phyloP scores from a whole-genome alignment of 257 asterid genomes.

The Gardenia jasminoides region DNA sequence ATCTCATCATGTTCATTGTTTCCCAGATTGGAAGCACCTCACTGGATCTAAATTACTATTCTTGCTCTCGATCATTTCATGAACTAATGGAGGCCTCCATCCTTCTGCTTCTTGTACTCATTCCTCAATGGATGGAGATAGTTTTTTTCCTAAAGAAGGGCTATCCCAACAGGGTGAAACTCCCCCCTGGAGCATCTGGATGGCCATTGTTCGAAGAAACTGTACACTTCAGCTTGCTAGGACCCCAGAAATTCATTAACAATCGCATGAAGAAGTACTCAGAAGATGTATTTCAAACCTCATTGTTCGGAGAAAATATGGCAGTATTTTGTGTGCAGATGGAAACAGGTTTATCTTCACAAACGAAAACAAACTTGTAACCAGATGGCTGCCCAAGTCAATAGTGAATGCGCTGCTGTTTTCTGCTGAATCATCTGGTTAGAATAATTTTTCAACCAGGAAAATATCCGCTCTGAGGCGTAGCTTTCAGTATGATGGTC shows the following conservation, averaged over 20 bases:
- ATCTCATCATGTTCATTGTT: too few species aligned
- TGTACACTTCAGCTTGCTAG: background rate
- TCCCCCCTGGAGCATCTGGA: background rate
- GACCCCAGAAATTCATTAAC: background rate
- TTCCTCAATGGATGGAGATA: too few species aligned
- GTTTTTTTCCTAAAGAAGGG: too few species aligned
- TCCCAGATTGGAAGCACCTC: too few species aligned
- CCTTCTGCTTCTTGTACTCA: too few species aligned
- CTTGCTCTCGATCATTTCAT: too few species aligned
- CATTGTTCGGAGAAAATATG: constrained; percentile 57
- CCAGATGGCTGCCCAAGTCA: constrained; percentile 60
- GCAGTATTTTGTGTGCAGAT: constrained; percentile 53
- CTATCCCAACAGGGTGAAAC: background rate
- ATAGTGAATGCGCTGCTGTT: background rate
- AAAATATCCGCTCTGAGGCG: background rate
- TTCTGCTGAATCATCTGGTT: background rate
- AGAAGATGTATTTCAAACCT: constrained; percentile 40
- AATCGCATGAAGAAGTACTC: background rate
- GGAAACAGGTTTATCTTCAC: constrained; percentile 64
- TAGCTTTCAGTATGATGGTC: background rate
- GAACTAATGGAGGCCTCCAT: too few species aligned
- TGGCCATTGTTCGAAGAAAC: background rate
- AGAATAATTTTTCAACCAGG: background rate
- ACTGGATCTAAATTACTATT: too few species aligned
- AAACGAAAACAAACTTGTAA: constrained; percentile 51